Percentiles rank a stretch among this genome's conserved stretches.
Evolutionary conservation across 345 rosid genomes (phyloP).

Genomic region (Bruguiera parviflora): DNA sequence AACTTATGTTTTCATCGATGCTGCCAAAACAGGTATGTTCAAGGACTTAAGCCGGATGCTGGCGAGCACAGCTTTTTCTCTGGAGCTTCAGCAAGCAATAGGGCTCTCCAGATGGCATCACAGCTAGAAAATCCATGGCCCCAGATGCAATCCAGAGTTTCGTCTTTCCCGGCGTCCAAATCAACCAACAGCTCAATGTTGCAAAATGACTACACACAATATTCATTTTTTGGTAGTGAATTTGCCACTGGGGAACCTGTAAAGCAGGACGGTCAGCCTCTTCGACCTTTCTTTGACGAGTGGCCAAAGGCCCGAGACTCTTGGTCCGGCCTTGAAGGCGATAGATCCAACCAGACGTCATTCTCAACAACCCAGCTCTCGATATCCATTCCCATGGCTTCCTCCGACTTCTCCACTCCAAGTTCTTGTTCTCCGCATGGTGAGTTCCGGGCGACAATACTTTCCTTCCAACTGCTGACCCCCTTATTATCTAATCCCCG

Average conservation of each 20-base stretch:
- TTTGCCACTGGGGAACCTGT: constrained; percentile 25
- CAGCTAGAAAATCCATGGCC: constrained; percentile 42
- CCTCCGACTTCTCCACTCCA: constrained; percentile 40
- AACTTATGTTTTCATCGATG: constrained; percentile 1
- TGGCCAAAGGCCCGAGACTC: constrained; percentile 47
- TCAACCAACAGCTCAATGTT: constrained; percentile 21
- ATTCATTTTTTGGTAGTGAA: constrained; percentile 27
- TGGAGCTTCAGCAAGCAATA: constrained; percentile 41
- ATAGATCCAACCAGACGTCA: constrained; percentile 39
- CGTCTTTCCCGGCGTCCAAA: constrained; percentile 27
- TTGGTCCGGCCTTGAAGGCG: constrained; percentile 43
- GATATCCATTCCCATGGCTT: constrained; percentile 49
- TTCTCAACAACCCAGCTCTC: constrained; percentile 53
- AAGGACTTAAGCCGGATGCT: constrained; percentile 39
- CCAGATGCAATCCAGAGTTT: constrained; percentile 37
- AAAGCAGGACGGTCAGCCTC: constrained; percentile 44
- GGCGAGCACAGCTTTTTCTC: constrained; percentile 44
- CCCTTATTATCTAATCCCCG: background rate
- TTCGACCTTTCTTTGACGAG: constrained; percentile 54
- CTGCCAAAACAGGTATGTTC: constrained; percentile 37
- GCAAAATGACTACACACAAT: constrained; percentile 38
- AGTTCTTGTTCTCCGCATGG: constrained; percentile 41
- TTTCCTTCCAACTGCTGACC: background rate
- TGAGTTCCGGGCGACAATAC: constrained; percentile 10
- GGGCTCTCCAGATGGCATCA: constrained; percentile 28